A percentile compares a stretch with the other conserved stretches of the same genome.
These are phyloP conservation scores for Pleurotus eryngii DNA, from an alignment of 768 basidiomycete species.

Conservation along the genomic window DNA sequence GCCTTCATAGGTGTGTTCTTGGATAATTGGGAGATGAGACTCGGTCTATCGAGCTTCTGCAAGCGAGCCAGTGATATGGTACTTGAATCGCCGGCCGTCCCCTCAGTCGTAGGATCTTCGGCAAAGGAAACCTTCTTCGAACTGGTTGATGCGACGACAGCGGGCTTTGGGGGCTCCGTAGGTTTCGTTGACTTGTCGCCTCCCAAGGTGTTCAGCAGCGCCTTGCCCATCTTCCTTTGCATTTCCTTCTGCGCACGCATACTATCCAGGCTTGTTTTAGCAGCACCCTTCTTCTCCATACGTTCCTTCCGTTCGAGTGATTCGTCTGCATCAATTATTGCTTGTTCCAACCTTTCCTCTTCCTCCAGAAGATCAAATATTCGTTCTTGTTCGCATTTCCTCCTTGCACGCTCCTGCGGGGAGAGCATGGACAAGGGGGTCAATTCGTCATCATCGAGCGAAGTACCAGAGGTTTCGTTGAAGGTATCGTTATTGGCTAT, in stretches of 20 bases:
- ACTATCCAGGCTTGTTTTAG: slow-evolving; percentile 34
- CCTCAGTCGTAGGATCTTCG: slow-evolving; percentile 27
- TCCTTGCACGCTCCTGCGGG: slow-evolving; percentile 40
- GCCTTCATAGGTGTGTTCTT: slow-evolving; percentile 56
- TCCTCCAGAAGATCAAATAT: slow-evolving; percentile 69
- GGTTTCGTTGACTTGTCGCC: slow-evolving; percentile 17
- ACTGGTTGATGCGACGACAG: slow-evolving; percentile 23
- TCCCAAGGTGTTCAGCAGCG: slow-evolving; percentile 48
- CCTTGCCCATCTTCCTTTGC: slow-evolving; percentile 78
- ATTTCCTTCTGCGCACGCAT: slow-evolving; percentile 44
- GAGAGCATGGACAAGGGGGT: slow-evolving; percentile 46
- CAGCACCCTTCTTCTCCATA: slow-evolving; percentile 48
- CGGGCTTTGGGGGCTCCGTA: not conserved
- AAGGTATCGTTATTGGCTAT: slow-evolving; percentile 15
- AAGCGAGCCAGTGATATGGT: slow-evolving; percentile 53
- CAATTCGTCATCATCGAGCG: slow-evolving; percentile 37
- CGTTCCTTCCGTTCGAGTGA: slow-evolving; percentile 41
- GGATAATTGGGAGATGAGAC: slow-evolving; percentile 24
- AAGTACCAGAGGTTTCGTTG: slow-evolving; percentile 14
- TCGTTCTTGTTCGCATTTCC: slow-evolving; percentile 56
- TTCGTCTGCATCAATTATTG: slow-evolving; percentile 36
- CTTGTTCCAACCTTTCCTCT: slow-evolving; percentile 51
- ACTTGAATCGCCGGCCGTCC: slow-evolving; percentile 42
- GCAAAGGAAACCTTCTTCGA: slow-evolving; percentile 71
- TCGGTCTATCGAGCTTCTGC: slow-evolving; percentile 31